phyloP scores from a whole-genome alignment of 768 basidiomycete genomes.

The Collybia sp. region DNA sequence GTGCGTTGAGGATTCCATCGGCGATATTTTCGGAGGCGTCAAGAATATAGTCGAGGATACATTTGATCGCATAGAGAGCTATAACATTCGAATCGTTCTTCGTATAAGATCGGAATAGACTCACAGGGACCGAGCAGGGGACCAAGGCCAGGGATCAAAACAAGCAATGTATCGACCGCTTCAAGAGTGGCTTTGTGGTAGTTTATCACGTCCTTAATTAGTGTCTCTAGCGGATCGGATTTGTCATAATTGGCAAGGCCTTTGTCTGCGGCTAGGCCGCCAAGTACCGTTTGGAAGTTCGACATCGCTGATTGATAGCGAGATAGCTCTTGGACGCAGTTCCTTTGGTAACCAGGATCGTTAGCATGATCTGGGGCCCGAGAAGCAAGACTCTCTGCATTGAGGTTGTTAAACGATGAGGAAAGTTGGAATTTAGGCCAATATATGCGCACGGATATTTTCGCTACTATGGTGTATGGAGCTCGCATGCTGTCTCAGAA shows the following conservation, averaged over 20 bases:
- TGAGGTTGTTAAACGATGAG: neutral
- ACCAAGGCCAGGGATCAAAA: conserved; percentile 40
- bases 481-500: too few species aligned
- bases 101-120: conserved; percentile 14
- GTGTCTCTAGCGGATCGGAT: conserved; percentile 35
- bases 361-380: conserved; percentile 21
- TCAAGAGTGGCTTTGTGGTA: conserved; percentile 39
- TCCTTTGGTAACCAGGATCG: conserved; percentile 30
- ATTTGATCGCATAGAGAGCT: conserved; percentile 63
- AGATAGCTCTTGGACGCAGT: conserved; percentile 32
- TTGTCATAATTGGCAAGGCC: conserved; percentile 49
- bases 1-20: conserved; percentile 39
- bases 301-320: conserved; percentile 14
- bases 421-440: too few species aligned
- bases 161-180: conserved; percentile 23
- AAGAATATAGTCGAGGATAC: conserved; percentile 46
- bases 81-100: conserved; percentile 1
- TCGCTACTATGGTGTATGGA: too few species aligned
- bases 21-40: conserved; percentile 42
- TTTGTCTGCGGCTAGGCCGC: conserved; percentile 34
- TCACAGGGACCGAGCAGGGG: conserved; percentile 52
- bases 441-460: too few species aligned
- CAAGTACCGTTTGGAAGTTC: conserved; percentile 24
- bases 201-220: conserved; percentile 47
- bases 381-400: conserved; percentile 27